Evolutionary conservation across 2,329 filamentous ascomycete species (phyloP), one percentile per base, ranked within the genome.

Genomic region (Calonectria hongkongensis): DNA sequence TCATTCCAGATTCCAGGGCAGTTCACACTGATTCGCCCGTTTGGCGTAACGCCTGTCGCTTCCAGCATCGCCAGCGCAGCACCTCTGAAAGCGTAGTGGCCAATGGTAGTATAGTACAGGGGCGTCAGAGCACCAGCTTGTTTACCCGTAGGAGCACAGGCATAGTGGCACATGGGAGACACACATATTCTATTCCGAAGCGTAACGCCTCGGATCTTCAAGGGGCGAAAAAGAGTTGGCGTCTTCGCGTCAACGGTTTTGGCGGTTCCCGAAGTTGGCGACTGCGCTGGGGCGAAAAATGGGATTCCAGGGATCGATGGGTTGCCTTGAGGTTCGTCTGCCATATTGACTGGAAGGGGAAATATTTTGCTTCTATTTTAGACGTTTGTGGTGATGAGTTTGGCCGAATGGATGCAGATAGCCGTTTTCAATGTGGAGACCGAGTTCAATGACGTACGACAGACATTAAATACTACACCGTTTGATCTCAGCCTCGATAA

Each of bases 1-100:
- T 62, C 56, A 21, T 41, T 41, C 56, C 56, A 62, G 56, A 62
- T 62, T 27, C 56, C 56, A 18, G 56, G 36, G n/a, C 36, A 41
- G n/a, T 62, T 43, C n/a, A 43, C 33, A 43, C 33, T 62, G 56
- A 62, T 62, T 12, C 56, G 56, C 6, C 56, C 56, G n/a, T 62
- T 62, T 8, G 56, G 15, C 2, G 33, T 41, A 18, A 62, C 56
- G 18, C 18, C 56, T 27, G 56, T 62, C 12, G 56, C 56, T 25
- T 62, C 56, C 15, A 62, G n/a, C 56, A 62, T 62, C 41, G 56
- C 18, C 21, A 51, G 28, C n/a, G 48, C 27, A 51, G 48, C 48
- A 18, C 48, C 48, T 10, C 48, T 51, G 3, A 51, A 51, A 25
- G 25, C 25, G 9, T 51, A 51, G 5, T 51, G 48, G 27, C 48